These are phyloP conservation scores for Sporobolus alterniflorus DNA, from an alignment of 202 grass and related monocot genomes.

Conservation along the genomic window DNA sequence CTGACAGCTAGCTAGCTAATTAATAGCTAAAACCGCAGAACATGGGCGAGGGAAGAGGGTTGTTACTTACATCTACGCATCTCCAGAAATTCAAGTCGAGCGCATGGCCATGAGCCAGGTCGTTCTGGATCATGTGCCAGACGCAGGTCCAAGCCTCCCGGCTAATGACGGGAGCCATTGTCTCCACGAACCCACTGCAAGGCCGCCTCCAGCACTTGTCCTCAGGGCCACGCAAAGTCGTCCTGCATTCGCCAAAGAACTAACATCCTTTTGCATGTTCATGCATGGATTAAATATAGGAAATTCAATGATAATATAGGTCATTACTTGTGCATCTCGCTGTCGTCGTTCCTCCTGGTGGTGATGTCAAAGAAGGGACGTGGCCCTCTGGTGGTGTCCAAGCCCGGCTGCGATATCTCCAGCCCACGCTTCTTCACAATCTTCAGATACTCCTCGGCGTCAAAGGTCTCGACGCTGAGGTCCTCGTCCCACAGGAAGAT, in stretches of 20 bases:
- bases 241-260: not conserved
- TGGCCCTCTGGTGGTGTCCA: conserved; percentile 18
- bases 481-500: conserved; percentile 92
- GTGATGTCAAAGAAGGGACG: conserved; percentile 39
- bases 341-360: not conserved
- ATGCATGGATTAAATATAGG: not conserved
- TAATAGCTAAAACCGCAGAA: too few species aligned
- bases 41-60: not conserved
- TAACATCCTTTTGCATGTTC: not conserved
- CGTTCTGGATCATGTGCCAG: conserved; percentile 94
- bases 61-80: conserved; percentile 58
- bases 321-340: conserved; percentile 46
- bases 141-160: conserved; percentile 77
- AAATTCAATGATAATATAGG: not conserved
- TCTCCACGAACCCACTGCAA: conserved; percentile 73
- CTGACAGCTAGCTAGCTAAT: not conserved
- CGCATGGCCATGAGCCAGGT: conserved; percentile 82
- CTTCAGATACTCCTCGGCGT: conserved; percentile 60
- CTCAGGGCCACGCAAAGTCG: conserved; percentile 6
- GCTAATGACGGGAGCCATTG: conserved; percentile 79
- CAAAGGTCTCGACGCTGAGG: conserved; percentile 64
- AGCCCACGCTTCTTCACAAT: conserved; percentile 52
- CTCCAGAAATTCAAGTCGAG: conserved; percentile 78
- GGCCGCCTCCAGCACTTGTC: conserved; percentile 6
- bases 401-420: conserved; percentile 59